Conservation (phyloP, 164 flowering plant species). For the Nelumbo lutea region DNA sequence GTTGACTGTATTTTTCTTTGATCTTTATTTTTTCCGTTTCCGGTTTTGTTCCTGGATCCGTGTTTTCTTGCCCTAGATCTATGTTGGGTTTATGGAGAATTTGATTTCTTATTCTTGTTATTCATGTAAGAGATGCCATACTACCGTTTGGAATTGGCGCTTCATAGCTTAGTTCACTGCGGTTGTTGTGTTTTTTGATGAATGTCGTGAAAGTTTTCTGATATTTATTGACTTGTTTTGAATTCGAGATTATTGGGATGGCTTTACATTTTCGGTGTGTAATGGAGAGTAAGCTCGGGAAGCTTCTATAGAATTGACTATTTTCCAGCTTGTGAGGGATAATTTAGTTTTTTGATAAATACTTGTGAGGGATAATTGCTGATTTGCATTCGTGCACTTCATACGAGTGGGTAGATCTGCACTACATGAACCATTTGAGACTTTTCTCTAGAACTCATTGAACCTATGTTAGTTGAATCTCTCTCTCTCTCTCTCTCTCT, state of each 20-base stretch:
- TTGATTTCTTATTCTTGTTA: neutral
- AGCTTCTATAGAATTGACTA: neutral
- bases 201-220: neutral
- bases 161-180: neutral
- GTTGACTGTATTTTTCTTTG: neutral
- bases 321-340: neutral
- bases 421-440: neutral
- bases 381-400: neutral
- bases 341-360: no score
- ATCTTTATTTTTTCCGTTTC: neutral
- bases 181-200: neutral
- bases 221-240: neutral
- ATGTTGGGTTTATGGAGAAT: neutral
- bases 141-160: neutral
- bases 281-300: neutral
- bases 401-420: neutral
- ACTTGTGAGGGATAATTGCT: slow-evolving; percentile 6
- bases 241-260: neutral
- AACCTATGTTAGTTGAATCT: no score
- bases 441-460: no score
- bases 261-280: neutral
- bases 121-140: neutral
- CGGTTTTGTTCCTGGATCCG: neutral
- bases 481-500: no score
- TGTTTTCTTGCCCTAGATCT: neutral